Percentiles rank a stretch among this genome's conserved stretches.
These are phyloP conservation scores for Ilyonectria destructans DNA, from an alignment of 2,329 filamentous ascomycete genomes.

Conservation along the genomic window DNA sequence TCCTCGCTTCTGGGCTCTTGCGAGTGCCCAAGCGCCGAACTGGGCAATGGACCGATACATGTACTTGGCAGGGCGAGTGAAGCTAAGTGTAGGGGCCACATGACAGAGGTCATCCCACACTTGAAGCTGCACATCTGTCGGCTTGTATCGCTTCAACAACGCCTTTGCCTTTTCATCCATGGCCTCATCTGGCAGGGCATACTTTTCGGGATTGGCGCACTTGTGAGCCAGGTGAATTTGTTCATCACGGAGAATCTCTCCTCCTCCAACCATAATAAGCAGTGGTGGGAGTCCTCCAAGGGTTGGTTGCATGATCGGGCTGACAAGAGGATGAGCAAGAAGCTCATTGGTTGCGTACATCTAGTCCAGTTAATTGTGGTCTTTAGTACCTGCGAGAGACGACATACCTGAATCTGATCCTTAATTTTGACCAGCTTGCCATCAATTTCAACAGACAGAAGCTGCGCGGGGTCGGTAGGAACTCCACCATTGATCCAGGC, in stretches of 20 bases:
- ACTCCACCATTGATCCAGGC: slow-evolving; percentile 50
- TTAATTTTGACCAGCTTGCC: slow-evolving; percentile 82
- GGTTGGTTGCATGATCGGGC: slow-evolving; percentile 88
- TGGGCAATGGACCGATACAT: slow-evolving; percentile 96
- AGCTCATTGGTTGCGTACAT: slow-evolving; percentile 88
- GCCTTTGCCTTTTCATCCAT: slow-evolving; percentile 76
- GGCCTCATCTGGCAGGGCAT: slow-evolving; percentile 77
- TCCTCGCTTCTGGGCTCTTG: slow-evolving; percentile 82
- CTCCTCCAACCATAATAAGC: slow-evolving; percentile 88
- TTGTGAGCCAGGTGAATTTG: slow-evolving; percentile 97
- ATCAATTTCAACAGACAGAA: slow-evolving; percentile 79
- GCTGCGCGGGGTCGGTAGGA: slow-evolving; percentile 50
- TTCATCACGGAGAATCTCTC: slow-evolving; percentile 92
- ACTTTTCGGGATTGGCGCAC: slow-evolving; percentile 86
- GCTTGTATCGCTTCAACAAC: slow-evolving; percentile 77
- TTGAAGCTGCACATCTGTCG: slow-evolving; percentile 93
- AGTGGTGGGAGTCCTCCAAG: slow-evolving; percentile 92
- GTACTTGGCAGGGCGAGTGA: slow-evolving; percentile 94
- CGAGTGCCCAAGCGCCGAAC: slow-evolving; percentile 93
- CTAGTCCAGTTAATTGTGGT: slow-evolving; percentile 57
- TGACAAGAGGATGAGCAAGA: slow-evolving; percentile 89
- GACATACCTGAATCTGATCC: slow-evolving; percentile 88
- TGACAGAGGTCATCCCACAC: slow-evolving; percentile 98
- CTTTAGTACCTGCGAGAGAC: not conserved
- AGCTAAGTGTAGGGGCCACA: slow-evolving; percentile 92